Base-by-base conservation (phyloP, 2,329 filamentous ascomycete genomes). In the Arthrobotrys megalospora region DNA sequence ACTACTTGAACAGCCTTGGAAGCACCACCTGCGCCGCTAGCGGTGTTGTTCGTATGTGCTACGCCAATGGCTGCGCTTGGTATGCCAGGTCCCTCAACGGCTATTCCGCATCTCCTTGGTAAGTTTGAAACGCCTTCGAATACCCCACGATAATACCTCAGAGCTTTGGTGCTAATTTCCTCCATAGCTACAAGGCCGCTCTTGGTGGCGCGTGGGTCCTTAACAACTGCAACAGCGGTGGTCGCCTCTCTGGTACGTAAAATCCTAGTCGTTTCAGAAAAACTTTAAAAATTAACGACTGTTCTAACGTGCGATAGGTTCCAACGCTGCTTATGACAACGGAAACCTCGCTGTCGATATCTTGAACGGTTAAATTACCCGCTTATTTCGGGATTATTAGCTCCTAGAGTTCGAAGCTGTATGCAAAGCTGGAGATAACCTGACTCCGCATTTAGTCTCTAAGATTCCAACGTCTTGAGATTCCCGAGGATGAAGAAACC, bases 181-280 rank as follows among this genome's bases (percentile, higher is more conserved):
- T 1, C 38, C 21, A 7, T 50, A 72, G 68, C n/a, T 43, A 38
- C 6, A 32, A 64, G 8, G 68, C 38, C n/a, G 68, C 68, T 21
- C 28, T 36, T 52, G 68, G 60, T 21, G 68, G 68, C n/a, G 36
- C 58, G 5, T 72, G 68, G 68, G 60, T 72, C 8, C 55, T 72
- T 16, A 64, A 48, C 10, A 71, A 55, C 55, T 72, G 60, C 32
- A 65, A 64, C 19, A 36, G n/a, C 36, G 47, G 47, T 14, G 24
- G n/a, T 12, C 47, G 36, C 8, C 14, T 65, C n/a, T 41, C 68
- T 28, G 68, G 60, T 65, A 60, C n/a, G 68, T 69, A 6, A 58
- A 58, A 4, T 48, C 11, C 21, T 3, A 11, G 1, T 5, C 19
- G 19, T 3, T 12, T 34, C 0, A 45, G 7, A 32, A 28, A n/a